Base-by-base conservation (phyloP, 1,284 basidiomycete genomes). In the Uromyces viciae-fabae region DNA sequence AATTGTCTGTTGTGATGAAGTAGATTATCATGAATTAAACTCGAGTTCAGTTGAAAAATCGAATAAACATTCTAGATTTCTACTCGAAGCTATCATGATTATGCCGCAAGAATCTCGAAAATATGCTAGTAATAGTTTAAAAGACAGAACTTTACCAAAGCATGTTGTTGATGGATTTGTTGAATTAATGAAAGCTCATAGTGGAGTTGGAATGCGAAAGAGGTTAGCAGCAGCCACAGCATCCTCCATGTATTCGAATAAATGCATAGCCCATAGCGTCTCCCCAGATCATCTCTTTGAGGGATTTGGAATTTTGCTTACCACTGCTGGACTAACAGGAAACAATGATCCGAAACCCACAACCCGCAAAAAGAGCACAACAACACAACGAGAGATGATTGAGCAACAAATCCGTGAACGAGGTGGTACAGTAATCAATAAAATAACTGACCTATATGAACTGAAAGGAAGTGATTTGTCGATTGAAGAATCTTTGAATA, bases 61-160 rank as follows among this genome's bases (percentile, higher is more conserved):
- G 5, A 8, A 62, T 25, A 38, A 33, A 33, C 60, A 31, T 15
- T 3, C 25, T 14, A 49, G 66, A 31, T 79, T 79, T 42, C 43
- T 69, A 38, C 33, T 79, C 54, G 76, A 71, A 69, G 76, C 52
- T 5, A n/a, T 79, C n/a, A 52, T 79, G 46, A 38, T 79, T 40
- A 3, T 79, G 17, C 42, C 66, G 1, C 36, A 33, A 11, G 17
- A 11, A 2, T 17, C 28, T 7, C 11, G 43, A 22, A 43, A 38
- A 38, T 46, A 43, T 4, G 28, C 56, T 0, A 28, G 33, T 54
- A 58, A 25, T 25, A 38, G 76, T 11, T 42, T 79, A n/a, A 79
- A 69, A 22, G 76, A 79, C 28, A 43, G 76, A 25, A n/a, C 15
- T 17, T 42, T 79, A 15, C 43, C 52, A 15, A 43, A 79, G 28